Base-by-base conservation (phyloP, 768 basidiomycete species). In the Mycena haematopus region DNA sequence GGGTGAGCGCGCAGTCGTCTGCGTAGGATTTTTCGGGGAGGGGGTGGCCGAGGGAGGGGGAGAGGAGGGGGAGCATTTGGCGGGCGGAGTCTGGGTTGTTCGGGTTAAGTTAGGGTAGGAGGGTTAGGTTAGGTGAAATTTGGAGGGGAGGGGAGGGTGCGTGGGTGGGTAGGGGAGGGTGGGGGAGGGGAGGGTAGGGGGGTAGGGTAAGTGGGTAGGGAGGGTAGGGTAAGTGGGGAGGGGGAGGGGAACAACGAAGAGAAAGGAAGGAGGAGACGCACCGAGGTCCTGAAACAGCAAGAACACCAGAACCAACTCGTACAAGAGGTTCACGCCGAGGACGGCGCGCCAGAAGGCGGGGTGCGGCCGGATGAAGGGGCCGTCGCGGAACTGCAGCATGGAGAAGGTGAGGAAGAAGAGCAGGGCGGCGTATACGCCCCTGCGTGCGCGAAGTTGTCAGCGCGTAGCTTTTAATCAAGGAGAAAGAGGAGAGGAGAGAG, bases 331-430 rank as follows among this genome's bases (percentile, higher is more conserved):
- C 63, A 92, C 77, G 25, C 91, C 92, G 27, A 95, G 80, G 6
- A 93, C 82, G 40, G 87, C 78, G 53, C 93, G 82, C 92, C 92
- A 94, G 74, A 93, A 91, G 19, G 88, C 90, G 62, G 93, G 93
- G 74, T 95, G 93, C 0, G 93, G 93, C 38, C 93, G 87, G 71
- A 95, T 82, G 74, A 92, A 95, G 31, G 93, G 93, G 0, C 93
- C 93, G 72, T 95, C 93, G 61, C 93, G 88, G 70, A 95, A 94
- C 69, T 95, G 93, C 52, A 95, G 81, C 84, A 91, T 90, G 29
- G 90, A 91, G 75, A 93, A 95, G 63, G 85, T 74, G 60, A 95
- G 81, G 75, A 95, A 95, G 45, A 89, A 83, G 11, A 82, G 81
- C 51, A 90, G 79, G 13, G 89, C 83, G 55, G 93, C 92, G 66